These are phyloP conservation scores for Saccharomyces pastorianus DNA, from an alignment of 1,139 yeast genomes.

Conservation along the genomic window DNA sequence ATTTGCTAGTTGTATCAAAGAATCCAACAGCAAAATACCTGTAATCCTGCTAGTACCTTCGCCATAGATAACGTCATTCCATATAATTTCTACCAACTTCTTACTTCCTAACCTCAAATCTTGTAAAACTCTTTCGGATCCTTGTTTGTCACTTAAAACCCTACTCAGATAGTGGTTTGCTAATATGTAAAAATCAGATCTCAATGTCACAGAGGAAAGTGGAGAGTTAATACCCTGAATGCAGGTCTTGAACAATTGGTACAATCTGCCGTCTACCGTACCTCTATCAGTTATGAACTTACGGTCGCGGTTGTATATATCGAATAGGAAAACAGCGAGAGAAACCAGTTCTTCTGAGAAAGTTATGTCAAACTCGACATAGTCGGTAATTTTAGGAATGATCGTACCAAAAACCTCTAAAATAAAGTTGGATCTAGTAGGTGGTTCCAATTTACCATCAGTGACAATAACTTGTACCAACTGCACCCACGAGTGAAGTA, in stretches of 20 bases:
- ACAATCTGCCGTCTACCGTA: slow-evolving; percentile 40
- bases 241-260: slow-evolving; percentile 65
- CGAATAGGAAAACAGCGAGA: slow-evolving; percentile 62
- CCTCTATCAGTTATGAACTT: slow-evolving; percentile 33
- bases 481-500: slow-evolving; percentile 77
- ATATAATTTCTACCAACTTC: slow-evolving; percentile 53
- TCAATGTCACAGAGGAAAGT: slow-evolving; percentile 53
- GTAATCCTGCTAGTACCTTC: slow-evolving; percentile 76
- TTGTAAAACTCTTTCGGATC: slow-evolving; percentile 42
- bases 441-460: slow-evolving; percentile 42
- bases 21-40: slow-evolving; percentile 67
- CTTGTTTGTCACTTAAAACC: slow-evolving; percentile 36
- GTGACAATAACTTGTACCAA: slow-evolving; percentile 64
- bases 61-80: slow-evolving; percentile 72
- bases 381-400: slow-evolving; percentile 69
- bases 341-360: slow-evolving; percentile 76
- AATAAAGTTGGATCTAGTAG: slow-evolving; percentile 51
- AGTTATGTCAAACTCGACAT: slow-evolving; percentile 54
- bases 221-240: slow-evolving; percentile 66
- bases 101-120: slow-evolving; percentile 54
- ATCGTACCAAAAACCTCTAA: slow-evolving; percentile 68
- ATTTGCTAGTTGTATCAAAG: slow-evolving; percentile 52
- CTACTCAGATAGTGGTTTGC: slow-evolving; percentile 59
- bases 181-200: slow-evolving; percentile 74
- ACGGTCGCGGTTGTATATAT: slow-evolving; percentile 47